Conservation (phyloP, 2,329 filamentous ascomycete genomes). For the Penicillium decumbens region DNA sequence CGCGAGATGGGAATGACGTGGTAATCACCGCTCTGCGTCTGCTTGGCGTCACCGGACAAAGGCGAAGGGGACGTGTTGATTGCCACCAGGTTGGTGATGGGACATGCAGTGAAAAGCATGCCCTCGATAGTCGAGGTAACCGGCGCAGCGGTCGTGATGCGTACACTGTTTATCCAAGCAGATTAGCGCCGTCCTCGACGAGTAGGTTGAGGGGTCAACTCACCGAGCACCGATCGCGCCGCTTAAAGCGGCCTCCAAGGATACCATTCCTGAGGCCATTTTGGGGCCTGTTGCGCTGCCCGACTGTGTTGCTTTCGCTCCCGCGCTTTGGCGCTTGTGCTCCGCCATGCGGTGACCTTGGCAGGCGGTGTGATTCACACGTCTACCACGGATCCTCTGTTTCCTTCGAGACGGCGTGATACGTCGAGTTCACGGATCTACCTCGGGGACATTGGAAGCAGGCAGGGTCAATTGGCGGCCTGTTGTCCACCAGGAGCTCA, state of each 20-base stretch:
- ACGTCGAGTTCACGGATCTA: background rate
- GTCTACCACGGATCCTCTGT: conserved; percentile 3
- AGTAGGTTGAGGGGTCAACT: conserved; percentile 21
- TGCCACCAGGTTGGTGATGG: conserved; percentile 57
- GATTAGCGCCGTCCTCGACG: background rate
- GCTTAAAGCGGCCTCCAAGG: conserved; percentile 52
- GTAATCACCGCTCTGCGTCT: conserved; percentile 51
- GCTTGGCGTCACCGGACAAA: conserved; percentile 30
- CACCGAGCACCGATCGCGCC: conserved; percentile 61
- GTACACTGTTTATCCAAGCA: conserved; percentile 45
- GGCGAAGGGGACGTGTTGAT: conserved; percentile 53
- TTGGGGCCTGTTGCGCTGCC: conserved; percentile 37
- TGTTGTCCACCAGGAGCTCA: background rate
- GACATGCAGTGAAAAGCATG: conserved; percentile 58
- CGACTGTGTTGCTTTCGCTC: conserved; percentile 45
- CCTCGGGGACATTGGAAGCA: conserved; percentile 4
- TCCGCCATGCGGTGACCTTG: conserved; percentile 48
- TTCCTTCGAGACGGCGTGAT: background rate
- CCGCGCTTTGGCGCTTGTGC: conserved; percentile 54
- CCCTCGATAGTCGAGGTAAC: conserved; percentile 54
- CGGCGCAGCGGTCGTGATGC: conserved; percentile 52
- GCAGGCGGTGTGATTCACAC: conserved; percentile 16
- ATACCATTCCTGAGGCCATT: conserved; percentile 45
- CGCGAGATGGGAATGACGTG: conserved; percentile 58
- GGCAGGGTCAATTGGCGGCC: background rate